Evolutionary conservation across 768 basidiomycete species (phyloP).

Genomic region (Trametes maxima): DNA sequence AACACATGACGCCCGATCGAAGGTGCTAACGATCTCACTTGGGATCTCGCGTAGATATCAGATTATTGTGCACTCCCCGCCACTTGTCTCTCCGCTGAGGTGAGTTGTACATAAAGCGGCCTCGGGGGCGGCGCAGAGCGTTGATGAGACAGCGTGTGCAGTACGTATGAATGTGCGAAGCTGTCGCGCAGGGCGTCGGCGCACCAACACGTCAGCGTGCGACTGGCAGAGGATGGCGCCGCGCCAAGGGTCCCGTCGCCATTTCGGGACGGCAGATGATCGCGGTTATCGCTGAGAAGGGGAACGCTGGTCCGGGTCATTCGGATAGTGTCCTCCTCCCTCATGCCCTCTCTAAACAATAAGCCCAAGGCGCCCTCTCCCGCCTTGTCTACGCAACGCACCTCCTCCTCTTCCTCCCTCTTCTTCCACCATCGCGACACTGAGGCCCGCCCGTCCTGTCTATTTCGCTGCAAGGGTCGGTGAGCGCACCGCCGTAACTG

Average conservation of each 20-base stretch:
- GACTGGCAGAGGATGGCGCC: not conserved
- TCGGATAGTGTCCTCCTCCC: not conserved
- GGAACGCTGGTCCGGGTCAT: conserved; percentile 6
- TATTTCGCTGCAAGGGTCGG: not conserved
- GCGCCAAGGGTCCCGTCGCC: not conserved
- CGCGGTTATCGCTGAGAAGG: conserved; percentile 5
- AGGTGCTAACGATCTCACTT: conserved; percentile 16
- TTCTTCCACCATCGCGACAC: conserved; percentile 19
- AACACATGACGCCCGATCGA: conserved; percentile 16
- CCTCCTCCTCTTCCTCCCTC: conserved; percentile 7
- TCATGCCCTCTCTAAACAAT: conserved; percentile 20
- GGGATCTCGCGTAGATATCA: conserved; percentile 12
- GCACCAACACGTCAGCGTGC: not conserved
- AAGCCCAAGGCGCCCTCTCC: conserved; percentile 17
- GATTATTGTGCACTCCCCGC: not conserved
- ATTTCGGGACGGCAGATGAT: not conserved
- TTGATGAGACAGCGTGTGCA: not conserved
- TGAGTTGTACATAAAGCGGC: conserved; percentile 17
- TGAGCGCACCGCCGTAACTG: conserved; percentile 6
- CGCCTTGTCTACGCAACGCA: conserved; percentile 1
- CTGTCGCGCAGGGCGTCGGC: not conserved
- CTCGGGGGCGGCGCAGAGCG: not conserved
- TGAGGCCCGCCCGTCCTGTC: not conserved
- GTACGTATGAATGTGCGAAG: not conserved
- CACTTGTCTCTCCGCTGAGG: not conserved